These are phyloP conservation scores for Athelia psychrophila DNA, from an alignment of 1,284 basidiomycete genomes.

Conservation along the genomic window DNA sequence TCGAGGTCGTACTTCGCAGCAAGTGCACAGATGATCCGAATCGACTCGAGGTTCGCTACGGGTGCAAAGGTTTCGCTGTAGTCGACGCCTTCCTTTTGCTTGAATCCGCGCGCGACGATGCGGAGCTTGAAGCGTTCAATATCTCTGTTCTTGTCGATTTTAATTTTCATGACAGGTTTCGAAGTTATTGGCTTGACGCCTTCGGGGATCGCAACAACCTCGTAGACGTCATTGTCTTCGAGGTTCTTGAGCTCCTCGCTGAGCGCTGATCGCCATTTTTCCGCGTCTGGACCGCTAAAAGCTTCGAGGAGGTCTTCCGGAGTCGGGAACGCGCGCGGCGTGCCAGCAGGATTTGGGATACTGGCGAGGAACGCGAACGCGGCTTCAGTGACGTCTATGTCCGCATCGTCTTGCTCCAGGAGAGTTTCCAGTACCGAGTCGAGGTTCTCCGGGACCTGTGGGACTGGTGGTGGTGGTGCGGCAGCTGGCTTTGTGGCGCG, in stretches of 20 bases:
- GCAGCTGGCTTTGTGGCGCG: background rate
- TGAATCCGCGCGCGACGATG: background rate
- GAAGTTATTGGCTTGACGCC: slow-evolving; percentile 8
- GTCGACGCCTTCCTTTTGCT: background rate
- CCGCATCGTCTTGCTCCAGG: background rate
- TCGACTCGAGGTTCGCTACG: slow-evolving; percentile 26
- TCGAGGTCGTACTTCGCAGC: slow-evolving; percentile 25
- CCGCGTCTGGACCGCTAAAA: background rate
- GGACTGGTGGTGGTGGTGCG: background rate
- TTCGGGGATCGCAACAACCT: slow-evolving; percentile 14
- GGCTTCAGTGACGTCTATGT: background rate
- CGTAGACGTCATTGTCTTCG: slow-evolving; percentile 13
- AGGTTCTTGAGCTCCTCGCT: slow-evolving; percentile 12
- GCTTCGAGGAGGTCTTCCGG: background rate
- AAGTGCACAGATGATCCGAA: slow-evolving; percentile 27
- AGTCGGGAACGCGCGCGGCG: background rate
- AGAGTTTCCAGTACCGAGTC: background rate
- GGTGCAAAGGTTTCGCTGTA: slow-evolving; percentile 39
- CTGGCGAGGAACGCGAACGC: background rate
- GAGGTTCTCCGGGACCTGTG: background rate
- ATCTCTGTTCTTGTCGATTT: slow-evolving; percentile 5
- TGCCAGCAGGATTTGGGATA: background rate
- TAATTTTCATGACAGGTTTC: slow-evolving; percentile 1
- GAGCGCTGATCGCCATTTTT: slow-evolving; percentile 8
- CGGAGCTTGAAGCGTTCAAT: slow-evolving; percentile 9